phyloP scores from a whole-genome alignment of 805 yeast species.

The Brettanomyces bruxellensis region DNA sequence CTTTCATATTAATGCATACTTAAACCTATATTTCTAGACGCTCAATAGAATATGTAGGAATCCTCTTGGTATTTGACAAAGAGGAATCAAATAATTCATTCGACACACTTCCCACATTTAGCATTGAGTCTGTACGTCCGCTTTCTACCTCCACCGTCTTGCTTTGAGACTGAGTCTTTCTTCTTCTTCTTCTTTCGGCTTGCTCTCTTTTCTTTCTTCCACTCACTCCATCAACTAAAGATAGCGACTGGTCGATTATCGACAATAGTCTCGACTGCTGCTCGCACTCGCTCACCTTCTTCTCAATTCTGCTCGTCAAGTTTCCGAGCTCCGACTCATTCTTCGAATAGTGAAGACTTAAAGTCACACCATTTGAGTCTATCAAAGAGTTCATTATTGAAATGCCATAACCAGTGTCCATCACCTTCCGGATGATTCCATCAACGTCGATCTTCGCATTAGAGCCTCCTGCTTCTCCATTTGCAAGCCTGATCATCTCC shows the following conservation, averaged over 20 bases:
- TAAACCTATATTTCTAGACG: not conserved
- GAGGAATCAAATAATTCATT: not conserved
- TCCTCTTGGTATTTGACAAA: not conserved
- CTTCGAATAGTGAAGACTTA: slow-evolving; percentile 50
- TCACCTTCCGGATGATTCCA: slow-evolving; percentile 36
- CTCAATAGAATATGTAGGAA: slow-evolving; percentile 2
- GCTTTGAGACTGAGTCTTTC: not conserved
- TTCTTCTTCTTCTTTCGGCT: slow-evolving; percentile 1
- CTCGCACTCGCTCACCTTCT: slow-evolving; percentile 25
- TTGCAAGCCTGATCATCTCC: slow-evolving; percentile 31
- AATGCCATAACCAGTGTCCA: slow-evolving; percentile 43
- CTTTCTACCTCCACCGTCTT: slow-evolving; percentile 18
- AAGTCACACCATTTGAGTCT: slow-evolving; percentile 61
- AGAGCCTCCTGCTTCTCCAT: slow-evolving; percentile 10
- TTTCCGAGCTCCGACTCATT: slow-evolving; percentile 34
- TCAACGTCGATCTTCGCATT: slow-evolving; percentile 27
- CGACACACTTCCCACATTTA: not conserved
- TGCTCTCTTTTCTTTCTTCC: slow-evolving; percentile 11
- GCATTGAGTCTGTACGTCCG: slow-evolving; percentile 11
- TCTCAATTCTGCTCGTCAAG: slow-evolving; percentile 39
- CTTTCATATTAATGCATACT: not conserved
- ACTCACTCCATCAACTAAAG: slow-evolving; percentile 10
- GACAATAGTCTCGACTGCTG: slow-evolving; percentile 36
- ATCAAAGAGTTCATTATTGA: slow-evolving; percentile 54
- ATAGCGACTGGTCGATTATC: slow-evolving; percentile 35